Evolutionary conservation across 1,284 basidiomycete species (phyloP).

Genomic region (Gomphus bonarii): DNA sequence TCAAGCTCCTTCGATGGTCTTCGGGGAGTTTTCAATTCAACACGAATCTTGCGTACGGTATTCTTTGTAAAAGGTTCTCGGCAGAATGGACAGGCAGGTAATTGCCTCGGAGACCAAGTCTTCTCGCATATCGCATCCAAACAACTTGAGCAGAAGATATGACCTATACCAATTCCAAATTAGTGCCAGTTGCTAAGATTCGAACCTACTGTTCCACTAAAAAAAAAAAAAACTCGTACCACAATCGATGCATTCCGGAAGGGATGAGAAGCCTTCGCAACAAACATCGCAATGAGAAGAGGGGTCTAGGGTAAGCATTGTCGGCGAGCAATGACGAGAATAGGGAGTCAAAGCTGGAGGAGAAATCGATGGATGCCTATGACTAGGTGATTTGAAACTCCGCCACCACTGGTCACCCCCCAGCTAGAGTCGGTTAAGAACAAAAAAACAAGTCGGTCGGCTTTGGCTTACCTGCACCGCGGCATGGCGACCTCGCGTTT

Average conservation of each 20-base stretch:
- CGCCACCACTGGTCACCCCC: background rate
- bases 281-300: conserved; percentile 13
- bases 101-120: conserved; percentile 45
- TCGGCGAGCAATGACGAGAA: background rate
- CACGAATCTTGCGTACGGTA: conserved; percentile 61
- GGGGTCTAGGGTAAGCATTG: conserved; percentile 12
- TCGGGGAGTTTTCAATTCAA: conserved; percentile 32
- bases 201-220: background rate
- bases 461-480: background rate
- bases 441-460: background rate
- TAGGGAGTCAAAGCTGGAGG: background rate
- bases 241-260: conserved; percentile 12
- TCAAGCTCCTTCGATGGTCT: conserved; percentile 24
- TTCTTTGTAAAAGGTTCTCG: conserved; percentile 58
- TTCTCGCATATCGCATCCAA: conserved; percentile 72
- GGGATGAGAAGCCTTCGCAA: conserved; percentile 10
- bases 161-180: conserved; percentile 33
- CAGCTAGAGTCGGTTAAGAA: conserved; percentile 1
- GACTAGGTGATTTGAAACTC: conserved; percentile 10
- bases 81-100: conserved; percentile 71
- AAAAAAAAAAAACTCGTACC: conserved; percentile 5
- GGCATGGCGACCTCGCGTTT: background rate
- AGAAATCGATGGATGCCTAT: background rate
- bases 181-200: background rate
- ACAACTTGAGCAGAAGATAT: conserved; percentile 65